Evolutionary conservation across 768 basidiomycete genomes (phyloP), one percentile per base, ranked within the genome.

Genomic region (Pleurotus platypus): DNA sequence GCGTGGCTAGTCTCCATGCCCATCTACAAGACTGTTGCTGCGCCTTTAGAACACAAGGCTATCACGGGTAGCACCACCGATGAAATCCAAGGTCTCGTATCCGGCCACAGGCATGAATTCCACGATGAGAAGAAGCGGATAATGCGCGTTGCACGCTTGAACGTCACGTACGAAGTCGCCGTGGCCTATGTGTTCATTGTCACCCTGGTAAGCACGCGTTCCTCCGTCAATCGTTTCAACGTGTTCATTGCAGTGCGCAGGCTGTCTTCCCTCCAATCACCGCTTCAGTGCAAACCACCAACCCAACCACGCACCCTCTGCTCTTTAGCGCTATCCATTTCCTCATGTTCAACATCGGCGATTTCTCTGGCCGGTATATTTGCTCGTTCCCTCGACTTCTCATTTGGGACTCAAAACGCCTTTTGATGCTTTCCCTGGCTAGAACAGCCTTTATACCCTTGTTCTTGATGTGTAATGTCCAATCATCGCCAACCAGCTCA

Each of bases 191-290:
- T 87, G 5, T 94, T 94, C 64, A 66, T 84, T 27, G 80, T 91
- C 24, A 95, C 94, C 12, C 72, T 96, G 66, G 93, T 93, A 65
- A 62, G 86, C 55, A 9, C 38, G 56, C 2, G 39, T 42, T 53
- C 48, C 57, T 47, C 55, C 39, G 62, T 43, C 39, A 15, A 26
- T 26, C 27, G 8, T 15, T 49, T 38, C 20, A 20, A 27, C 22
- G 26, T 26, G 48, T 46, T 42, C 11, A 53, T 4, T 57, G 20
- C 39, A 57, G 37, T 58, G 24, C 46, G 27, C 46, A 96, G 94
- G 81, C 93, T 27, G 87, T 95, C 47, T 96, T 83, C 72, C 94
- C 94, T 4, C 82, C 94, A 0, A 87, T 94, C 60, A 94, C 94
- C 2, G 81, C 86, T 3, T 88, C 87, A 0, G 83, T 97, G 53